Evolutionary conservation across 2,329 filamentous ascomycete genomes (phyloP), one percentile per base, ranked within the genome.

Genomic region (Aspergillus sp.): DNA sequence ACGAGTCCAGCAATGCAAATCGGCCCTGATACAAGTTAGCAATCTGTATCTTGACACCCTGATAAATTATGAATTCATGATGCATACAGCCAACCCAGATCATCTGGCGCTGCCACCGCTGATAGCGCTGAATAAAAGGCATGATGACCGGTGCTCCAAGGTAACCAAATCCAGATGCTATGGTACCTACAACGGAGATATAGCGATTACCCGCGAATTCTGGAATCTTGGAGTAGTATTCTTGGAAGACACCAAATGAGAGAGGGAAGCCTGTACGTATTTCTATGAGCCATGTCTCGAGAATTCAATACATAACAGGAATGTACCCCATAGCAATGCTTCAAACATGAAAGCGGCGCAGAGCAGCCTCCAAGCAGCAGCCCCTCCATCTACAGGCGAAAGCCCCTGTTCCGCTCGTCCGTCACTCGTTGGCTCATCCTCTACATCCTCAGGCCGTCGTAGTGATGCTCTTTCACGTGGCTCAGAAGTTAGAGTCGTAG

Each of bases 161-260:
- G 41, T 55, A 58, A 17, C 27, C 37, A 31, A 58, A 27, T n/a
- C 45, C 40, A 5, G 37, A 40, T 4, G 67, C 63, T 27, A 59
- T 55, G 9, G 66, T 70, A 9, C 68, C 68, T 12, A 69, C 56
- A 7, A 70, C 52, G 12, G 67, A 61, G 49, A 31, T 31, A 31
- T 31, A 31, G 27, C 27, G 27, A 11, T 31, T 31, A 31, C 27
- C 27, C 3, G 27, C 27, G 9, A 31, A 31, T 31, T 11, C 27
- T 9, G 9, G 27, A 31, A 31, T 4, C 27, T 31, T 31, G 27
- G 9, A 31, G 27, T 31, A 11, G 27, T 31, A 31, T 31, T 31
- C 27, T 11, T 31, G 9, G 9, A 31, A 31, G 27, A 31, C 27
- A 9, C 27, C 27, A 31, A 31, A 31, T 11, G 27, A 31, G 27